These are phyloP conservation scores for Plasmodium inui DNA, from an alignment of 169 alveolate species.

Conservation along the genomic window DNA sequence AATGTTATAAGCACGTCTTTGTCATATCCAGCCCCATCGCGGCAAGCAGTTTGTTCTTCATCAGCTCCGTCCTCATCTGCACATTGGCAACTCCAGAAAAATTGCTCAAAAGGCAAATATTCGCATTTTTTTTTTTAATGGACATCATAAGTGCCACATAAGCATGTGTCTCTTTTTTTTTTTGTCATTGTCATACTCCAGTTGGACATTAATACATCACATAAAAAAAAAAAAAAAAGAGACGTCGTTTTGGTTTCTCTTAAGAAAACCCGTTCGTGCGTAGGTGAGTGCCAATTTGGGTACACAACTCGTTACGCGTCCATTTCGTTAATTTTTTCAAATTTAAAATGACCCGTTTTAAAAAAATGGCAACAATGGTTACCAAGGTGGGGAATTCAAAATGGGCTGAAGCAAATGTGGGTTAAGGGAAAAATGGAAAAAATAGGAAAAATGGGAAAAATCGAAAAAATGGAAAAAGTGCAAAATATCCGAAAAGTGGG, in stretches of 20 bases:
- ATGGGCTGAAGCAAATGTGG: not conserved
- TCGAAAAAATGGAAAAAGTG: not conserved
- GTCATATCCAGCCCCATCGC: not conserved
- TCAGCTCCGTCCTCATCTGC: not conserved
- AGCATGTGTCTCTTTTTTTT: not conserved
- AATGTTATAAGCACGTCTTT: not conserved
- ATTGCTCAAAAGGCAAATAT: not conserved
- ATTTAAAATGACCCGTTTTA: not conserved
- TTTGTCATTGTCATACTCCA: not conserved
- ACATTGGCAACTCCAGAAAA: not conserved
- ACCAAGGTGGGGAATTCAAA: not conserved
- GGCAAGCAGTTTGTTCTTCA: not conserved
- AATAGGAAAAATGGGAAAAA: not conserved
- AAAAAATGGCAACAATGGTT: not conserved
- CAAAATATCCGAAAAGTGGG: not conserved
- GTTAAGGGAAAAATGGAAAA: not conserved
- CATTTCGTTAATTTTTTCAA: not conserved
- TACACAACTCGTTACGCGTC: not conserved
- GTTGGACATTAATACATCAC: not conserved
- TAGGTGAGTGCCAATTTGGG: not conserved
- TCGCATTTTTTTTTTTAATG: not conserved
- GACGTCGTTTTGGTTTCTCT: not conserved
- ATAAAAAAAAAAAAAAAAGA: not conserved
- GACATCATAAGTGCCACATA: not conserved
- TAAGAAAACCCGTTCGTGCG: not conserved